Conservation (phyloP, 164 flowering plant species). For the Dillenia turbinata region DNA sequence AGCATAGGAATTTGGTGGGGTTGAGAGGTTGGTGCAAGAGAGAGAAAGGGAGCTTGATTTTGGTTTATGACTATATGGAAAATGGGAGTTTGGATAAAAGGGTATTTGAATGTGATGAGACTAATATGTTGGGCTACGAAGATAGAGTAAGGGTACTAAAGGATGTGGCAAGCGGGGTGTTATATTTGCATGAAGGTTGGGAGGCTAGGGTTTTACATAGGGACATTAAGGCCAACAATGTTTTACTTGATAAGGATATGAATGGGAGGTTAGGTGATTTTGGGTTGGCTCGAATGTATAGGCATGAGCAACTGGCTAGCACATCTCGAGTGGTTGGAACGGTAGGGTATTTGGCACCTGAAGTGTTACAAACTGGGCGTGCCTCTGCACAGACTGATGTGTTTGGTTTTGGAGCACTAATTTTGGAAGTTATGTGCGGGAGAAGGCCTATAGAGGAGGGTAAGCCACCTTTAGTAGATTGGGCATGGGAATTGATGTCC, state of each 20-base stretch:
- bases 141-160: slow-evolving; percentile 43
- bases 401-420: slow-evolving; percentile 50
- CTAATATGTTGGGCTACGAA: slow-evolving; percentile 29
- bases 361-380: slow-evolving; percentile 45
- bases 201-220: slow-evolving; percentile 58
- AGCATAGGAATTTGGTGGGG: slow-evolving; percentile 59
- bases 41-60: slow-evolving; percentile 45
- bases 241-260: slow-evolving; percentile 59
- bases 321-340: slow-evolving; percentile 65
- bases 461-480: slow-evolving; percentile 41
- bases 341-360: slow-evolving; percentile 66
- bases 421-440: slow-evolving; percentile 60
- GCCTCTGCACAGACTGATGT: slow-evolving; percentile 57
- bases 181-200: slow-evolving; percentile 71
- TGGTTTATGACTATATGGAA: slow-evolving; percentile 68
- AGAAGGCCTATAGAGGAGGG: slow-evolving; percentile 59
- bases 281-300: slow-evolving; percentile 62
- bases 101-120: slow-evolving; percentile 41
- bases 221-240: slow-evolving; percentile 74
- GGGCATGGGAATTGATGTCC: slow-evolving; percentile 36
- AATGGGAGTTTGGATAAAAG: slow-evolving; percentile 67
- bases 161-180: slow-evolving; percentile 53
- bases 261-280: slow-evolving; percentile 69
- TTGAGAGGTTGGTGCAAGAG: slow-evolving; percentile 74
- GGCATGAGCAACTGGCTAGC: slow-evolving; percentile 35